Conservation (phyloP, 2,329 filamentous ascomycete genomes). For the Dothistroma pini region DNA sequence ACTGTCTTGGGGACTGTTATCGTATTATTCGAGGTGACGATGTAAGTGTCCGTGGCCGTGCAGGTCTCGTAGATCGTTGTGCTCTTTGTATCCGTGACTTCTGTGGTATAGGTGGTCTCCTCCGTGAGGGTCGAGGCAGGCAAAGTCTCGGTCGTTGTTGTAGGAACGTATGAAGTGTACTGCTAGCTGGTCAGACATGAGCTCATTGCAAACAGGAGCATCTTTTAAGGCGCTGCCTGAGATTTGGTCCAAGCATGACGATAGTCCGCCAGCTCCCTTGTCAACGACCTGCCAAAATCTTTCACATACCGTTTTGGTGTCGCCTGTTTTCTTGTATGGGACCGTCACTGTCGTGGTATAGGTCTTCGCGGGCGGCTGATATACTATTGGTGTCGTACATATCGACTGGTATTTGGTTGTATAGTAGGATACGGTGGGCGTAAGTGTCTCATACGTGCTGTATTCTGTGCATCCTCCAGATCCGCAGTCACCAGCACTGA, state of each 20-base stretch:
- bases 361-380: background rate
- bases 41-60: background rate
- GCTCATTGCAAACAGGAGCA: background rate
- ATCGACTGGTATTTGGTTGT: background rate
- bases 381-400: background rate
- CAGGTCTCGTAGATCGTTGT: background rate
- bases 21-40: conserved; percentile 1
- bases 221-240: background rate
- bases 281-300: no score
- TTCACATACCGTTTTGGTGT: background rate
- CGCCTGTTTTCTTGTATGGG: background rate
- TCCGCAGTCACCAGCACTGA: background rate
- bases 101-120: conserved; percentile 1
- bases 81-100: background rate
- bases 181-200: background rate
- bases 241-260: background rate
- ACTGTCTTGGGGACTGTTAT: conserved; percentile 4
- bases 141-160: background rate
- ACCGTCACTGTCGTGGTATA: background rate
- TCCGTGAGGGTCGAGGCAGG: background rate
- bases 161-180: background rate
- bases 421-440: background rate
- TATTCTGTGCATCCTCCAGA: background rate
- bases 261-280: no score
- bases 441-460: background rate